Evolutionary conservation across 1,284 basidiomycete species (phyloP).

Genomic region (Apiotrichum mycotoxinovorans): DNA sequence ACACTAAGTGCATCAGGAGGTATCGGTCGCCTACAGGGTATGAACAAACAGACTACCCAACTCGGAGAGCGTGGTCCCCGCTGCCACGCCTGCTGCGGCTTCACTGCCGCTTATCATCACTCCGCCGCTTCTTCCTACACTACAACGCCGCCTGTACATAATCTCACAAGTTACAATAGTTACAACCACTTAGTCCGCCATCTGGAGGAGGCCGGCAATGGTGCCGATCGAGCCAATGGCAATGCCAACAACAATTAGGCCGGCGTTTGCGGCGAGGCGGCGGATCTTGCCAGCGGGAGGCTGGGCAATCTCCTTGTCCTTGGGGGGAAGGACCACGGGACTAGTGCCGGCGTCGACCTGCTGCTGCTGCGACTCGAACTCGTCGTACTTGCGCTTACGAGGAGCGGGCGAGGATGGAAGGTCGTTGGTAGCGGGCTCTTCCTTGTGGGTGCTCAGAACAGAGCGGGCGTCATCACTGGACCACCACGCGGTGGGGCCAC

Average conservation of each 20-base stretch:
- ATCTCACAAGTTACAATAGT: not conserved
- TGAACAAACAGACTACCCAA: too few species aligned
- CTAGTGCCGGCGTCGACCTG: not conserved
- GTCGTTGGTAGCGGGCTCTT: not conserved
- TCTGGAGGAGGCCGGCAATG: conserved; percentile 35
- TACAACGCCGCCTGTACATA: not conserved
- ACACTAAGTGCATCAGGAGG: too few species aligned
- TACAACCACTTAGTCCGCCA: conserved; percentile 17
- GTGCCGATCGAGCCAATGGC: conserved; percentile 35
- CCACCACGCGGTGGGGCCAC: not conserved
- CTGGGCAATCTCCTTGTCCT: not conserved
- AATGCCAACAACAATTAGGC: conserved; percentile 28
- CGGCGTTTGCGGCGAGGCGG: conserved; percentile 12
- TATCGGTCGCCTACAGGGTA: too few species aligned
- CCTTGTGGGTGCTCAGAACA: too few species aligned
- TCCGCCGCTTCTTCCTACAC: too few species aligned
- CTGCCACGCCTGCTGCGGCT: too few species aligned
- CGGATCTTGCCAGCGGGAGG: conserved; percentile 3
- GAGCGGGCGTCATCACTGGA: not conserved
- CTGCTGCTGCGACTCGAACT: not conserved
- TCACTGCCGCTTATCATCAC: too few species aligned
- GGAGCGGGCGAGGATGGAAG: not conserved
- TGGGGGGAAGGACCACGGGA: not conserved
- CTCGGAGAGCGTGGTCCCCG: too few species aligned
- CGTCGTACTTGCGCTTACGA: not conserved